A percentile compares a stretch with the other conserved stretches of the same genome.
Conservation (phyloP, 352 stramenopile species). For the Phytopythium ostracodes region DNA sequence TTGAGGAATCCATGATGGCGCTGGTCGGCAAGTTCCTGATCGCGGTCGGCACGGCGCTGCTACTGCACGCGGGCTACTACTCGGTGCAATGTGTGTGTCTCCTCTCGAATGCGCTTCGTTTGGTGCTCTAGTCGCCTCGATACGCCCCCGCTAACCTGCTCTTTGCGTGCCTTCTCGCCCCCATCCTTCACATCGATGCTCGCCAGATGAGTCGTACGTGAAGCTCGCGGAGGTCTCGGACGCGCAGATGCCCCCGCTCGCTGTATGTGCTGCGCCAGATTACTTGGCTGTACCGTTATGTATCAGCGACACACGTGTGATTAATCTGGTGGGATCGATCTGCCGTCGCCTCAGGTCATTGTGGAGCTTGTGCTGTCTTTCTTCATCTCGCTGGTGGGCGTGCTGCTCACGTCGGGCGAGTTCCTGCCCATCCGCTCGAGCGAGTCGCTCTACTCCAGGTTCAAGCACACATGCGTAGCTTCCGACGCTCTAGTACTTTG, state of each 20-base stretch:
- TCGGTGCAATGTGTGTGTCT: conserved; percentile 64
- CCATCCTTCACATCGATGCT: background rate
- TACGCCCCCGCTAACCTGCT: background rate
- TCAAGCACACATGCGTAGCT: background rate
- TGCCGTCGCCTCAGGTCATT: conserved; percentile 35
- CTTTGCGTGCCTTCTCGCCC: background rate
- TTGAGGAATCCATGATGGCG: conserved; percentile 20
- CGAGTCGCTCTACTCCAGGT: conserved; percentile 61
- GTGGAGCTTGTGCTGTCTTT: conserved; percentile 69
- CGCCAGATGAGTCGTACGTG: conserved; percentile 72
- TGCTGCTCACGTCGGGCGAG: conserved; percentile 65
- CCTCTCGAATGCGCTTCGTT: background rate
- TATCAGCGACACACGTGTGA: background rate
- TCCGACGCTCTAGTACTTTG: background rate
- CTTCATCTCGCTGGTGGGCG: conserved; percentile 58
- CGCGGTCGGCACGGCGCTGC: conserved; percentile 52
- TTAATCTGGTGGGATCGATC: background rate
- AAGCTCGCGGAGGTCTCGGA: conserved; percentile 70
- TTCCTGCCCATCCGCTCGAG: conserved; percentile 74
- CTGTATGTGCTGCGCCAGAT: conserved; percentile 22
- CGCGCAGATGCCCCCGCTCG: conserved; percentile 56
- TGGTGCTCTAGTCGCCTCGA: background rate
- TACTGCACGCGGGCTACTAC: conserved; percentile 80
- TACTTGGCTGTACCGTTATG: background rate
- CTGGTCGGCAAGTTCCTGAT: conserved; percentile 72